These are phyloP conservation scores for Dysphania ambrosioides DNA, from an alignment of 148 eudicot genomes.

Conservation along the genomic window DNA sequence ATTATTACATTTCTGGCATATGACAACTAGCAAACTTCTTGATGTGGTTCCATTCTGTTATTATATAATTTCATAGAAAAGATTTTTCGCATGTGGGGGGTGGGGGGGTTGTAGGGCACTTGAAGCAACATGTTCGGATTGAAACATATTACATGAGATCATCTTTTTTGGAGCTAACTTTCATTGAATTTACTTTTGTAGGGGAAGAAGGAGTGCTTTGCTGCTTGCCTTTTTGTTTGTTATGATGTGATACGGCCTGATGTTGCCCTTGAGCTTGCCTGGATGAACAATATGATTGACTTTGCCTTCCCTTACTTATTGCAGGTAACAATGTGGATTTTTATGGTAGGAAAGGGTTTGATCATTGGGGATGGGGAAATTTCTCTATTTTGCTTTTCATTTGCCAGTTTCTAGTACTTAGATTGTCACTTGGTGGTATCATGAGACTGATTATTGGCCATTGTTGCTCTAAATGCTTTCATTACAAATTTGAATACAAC, in stretches of 20 bases:
- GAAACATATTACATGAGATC: background rate
- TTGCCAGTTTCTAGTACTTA: background rate
- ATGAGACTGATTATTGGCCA: constrained; percentile 3
- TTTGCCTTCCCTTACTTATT: constrained; percentile 97
- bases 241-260: constrained; percentile 88
- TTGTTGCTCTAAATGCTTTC: background rate
- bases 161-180: constrained; percentile 17
- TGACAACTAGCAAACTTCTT: background rate
- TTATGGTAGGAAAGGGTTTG: constrained; percentile 2
- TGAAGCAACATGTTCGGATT: no score
- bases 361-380: background rate
- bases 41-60: background rate
- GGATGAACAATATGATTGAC: constrained; percentile 98
- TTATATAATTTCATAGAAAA: no score
- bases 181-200: constrained; percentile 29
- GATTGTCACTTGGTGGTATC: background rate
- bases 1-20: background rate
- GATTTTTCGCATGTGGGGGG: no score
- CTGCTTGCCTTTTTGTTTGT: constrained; percentile 89
- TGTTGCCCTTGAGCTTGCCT: constrained; percentile 95
- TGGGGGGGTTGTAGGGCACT: no score
- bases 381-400: background rate
- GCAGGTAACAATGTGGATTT: constrained; percentile 51
- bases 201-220: constrained; percentile 99
- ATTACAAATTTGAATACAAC: background rate